Evolutionary conservation across 2,329 filamentous ascomycete species (phyloP).

Genomic region (Tolypocladium tundrense): DNA sequence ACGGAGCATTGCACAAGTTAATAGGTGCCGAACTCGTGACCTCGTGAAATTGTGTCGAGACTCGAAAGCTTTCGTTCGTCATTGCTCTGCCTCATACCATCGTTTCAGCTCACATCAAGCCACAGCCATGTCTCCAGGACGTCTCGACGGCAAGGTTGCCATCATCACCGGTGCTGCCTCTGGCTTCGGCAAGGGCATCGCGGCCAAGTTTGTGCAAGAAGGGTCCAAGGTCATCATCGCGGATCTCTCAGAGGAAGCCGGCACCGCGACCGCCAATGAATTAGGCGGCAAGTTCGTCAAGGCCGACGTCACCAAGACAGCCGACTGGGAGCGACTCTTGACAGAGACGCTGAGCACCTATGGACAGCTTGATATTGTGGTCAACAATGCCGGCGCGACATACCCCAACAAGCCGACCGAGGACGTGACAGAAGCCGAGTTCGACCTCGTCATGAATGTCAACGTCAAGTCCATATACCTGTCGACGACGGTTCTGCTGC

Average conservation of each 20-base stretch:
- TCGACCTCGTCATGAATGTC: constrained; percentile 55
- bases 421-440: constrained; percentile 55
- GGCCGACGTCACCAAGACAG: constrained; percentile 39
- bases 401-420: constrained; percentile 53
- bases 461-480: constrained; percentile 60
- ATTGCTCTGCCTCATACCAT: not conserved
- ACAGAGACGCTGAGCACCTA: constrained; percentile 32
- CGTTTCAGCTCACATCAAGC: not conserved
- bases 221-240: constrained; percentile 52
- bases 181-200: constrained; percentile 55
- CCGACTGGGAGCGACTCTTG: constrained; percentile 43
- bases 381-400: constrained; percentile 51
- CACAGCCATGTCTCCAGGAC: constrained; percentile 13
- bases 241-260: constrained; percentile 46
- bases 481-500: constrained; percentile 48
- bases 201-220: constrained; percentile 46
- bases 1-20: not conserved
- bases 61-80: not conserved
- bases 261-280: constrained; percentile 33
- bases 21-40: not conserved
- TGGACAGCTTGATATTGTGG: constrained; percentile 44
- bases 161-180: constrained; percentile 45
- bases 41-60: not conserved
- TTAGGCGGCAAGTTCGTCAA: constrained; percentile 31
- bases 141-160: constrained; percentile 30